A percentile compares a stretch with the other conserved stretches of the same genome.
These are phyloP conservation scores for Saccharomycopsis sp. DNA, from an alignment of 805 yeast species.

Conservation along the genomic window DNA sequence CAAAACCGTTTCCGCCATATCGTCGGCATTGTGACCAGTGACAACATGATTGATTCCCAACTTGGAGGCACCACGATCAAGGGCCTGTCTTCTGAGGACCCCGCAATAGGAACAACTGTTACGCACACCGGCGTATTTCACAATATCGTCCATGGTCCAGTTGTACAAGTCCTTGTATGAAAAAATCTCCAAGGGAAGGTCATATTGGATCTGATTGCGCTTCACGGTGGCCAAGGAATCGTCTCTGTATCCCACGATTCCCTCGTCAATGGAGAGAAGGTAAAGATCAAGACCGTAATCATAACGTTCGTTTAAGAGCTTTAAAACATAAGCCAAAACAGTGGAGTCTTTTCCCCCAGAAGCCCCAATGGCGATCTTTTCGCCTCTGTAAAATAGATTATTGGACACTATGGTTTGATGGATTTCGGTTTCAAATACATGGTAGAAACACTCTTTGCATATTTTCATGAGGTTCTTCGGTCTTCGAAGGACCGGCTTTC, in stretches of 20 bases:
- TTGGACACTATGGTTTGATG: constrained; percentile 78
- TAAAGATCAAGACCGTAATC: constrained; percentile 82
- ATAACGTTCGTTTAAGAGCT: constrained; percentile 80
- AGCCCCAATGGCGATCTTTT: constrained; percentile 93
- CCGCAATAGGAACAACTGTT: constrained; percentile 98
- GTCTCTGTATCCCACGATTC: constrained; percentile 94
- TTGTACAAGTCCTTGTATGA: constrained; percentile 85
- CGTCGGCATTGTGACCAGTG: constrained; percentile 99
- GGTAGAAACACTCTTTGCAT: constrained; percentile 85
- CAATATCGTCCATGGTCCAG: constrained; percentile 99
- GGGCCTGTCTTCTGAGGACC: constrained; percentile 90
- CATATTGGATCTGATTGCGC: constrained; percentile 80
- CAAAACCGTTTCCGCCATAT: constrained; percentile 95
- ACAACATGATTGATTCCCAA: constrained; percentile 84
- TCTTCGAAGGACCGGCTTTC: constrained; percentile 81
- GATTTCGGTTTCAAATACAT: constrained; percentile 90
- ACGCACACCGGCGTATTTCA: constrained; percentile 86
- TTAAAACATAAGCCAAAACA: constrained; percentile 82
- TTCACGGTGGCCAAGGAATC: constrained; percentile 96
- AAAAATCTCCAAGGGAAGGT: constrained; percentile 71
- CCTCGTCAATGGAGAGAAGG: constrained; percentile 87
- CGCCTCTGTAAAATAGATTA: constrained; percentile 70
- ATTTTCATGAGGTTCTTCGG: constrained; percentile 89
- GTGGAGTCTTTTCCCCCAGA: constrained; percentile 99
- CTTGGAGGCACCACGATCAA: constrained; percentile 91